Conservation (phyloP, 1,284 basidiomycete species). For the Spongiforma sp. region DNA sequence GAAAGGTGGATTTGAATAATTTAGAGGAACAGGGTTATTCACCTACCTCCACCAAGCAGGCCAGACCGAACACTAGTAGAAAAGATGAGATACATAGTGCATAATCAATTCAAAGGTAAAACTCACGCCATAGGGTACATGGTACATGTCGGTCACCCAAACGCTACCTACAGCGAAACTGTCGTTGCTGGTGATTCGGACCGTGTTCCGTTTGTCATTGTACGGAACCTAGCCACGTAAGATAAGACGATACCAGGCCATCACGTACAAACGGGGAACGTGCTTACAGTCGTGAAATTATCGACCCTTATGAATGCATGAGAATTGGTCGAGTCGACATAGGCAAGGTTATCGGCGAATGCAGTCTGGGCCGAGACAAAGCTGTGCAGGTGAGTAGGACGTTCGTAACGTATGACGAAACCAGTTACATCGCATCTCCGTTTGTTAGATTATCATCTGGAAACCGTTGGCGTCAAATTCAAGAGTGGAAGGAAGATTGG, state of each 20-base stretch:
- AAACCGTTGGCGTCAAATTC: neutral
- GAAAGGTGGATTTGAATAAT: neutral
- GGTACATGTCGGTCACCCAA: constrained; percentile 68
- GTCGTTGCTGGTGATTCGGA: constrained; percentile 66
- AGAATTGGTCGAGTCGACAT: constrained; percentile 58
- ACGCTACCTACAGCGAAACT: constrained; percentile 67
- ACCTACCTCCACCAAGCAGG: constrained; percentile 58
- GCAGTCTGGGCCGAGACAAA: constrained; percentile 61
- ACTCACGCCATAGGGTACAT: constrained; percentile 70
- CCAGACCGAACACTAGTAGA: constrained; percentile 71
- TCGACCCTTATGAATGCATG: constrained; percentile 78
- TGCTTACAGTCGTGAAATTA: constrained; percentile 58
- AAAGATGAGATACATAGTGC: constrained; percentile 5
- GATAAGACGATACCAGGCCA: constrained; percentile 3
- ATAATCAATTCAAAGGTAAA: neutral
- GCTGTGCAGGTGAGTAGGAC: constrained; percentile 36
- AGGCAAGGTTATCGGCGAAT: constrained; percentile 58
- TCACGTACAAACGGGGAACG: neutral
- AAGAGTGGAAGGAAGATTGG: neutral
- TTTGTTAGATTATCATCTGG: constrained; percentile 74
- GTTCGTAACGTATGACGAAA: neutral
- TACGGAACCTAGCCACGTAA: constrained; percentile 43
- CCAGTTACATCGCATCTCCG: constrained; percentile 63
- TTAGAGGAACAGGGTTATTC: neutral
- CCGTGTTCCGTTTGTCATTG: constrained; percentile 72